phyloP scores from a whole-genome alignment of 2,329 filamentous ascomycete species.

The Dactylellina sp. region DNA sequence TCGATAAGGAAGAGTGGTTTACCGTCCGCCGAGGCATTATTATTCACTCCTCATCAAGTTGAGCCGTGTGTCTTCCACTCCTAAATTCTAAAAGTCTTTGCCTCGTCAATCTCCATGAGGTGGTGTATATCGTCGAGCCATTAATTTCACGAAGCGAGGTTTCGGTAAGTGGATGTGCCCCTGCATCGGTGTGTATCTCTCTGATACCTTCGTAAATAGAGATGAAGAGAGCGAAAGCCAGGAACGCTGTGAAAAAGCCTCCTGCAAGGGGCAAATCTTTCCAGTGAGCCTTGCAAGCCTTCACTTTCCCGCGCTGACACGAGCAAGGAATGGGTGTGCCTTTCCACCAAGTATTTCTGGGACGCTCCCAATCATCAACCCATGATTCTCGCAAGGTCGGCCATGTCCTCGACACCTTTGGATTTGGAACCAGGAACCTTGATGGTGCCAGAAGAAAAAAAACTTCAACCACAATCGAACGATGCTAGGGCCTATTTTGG shows the following conservation, averaged over 20 bases:
- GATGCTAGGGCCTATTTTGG: constrained; percentile 28
- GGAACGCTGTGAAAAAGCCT: constrained; percentile 22
- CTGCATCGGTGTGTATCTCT: constrained; percentile 6
- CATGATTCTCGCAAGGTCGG: background rate
- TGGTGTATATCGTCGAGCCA: constrained; percentile 31
- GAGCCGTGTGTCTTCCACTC: constrained; percentile 18
- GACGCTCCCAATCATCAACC: background rate
- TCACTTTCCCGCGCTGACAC: constrained; percentile 20
- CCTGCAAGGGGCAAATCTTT: constrained; percentile 45
- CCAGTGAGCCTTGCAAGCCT: constrained; percentile 28
- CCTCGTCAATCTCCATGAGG: background rate
- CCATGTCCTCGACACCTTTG: background rate
- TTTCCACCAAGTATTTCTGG: constrained; percentile 17
- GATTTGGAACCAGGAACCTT: constrained; percentile 25
- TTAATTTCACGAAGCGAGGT: constrained; percentile 23
- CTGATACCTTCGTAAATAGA: constrained; percentile 13
- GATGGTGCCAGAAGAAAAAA: background rate
- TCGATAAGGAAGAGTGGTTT: background rate
- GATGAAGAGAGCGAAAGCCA: background rate
- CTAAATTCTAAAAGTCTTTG: constrained; percentile 24
- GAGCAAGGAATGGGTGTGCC: background rate
- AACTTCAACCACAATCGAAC: background rate
- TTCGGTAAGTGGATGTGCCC: constrained; percentile 40
- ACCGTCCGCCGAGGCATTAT: background rate
- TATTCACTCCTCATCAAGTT: constrained; percentile 17